These are phyloP conservation scores for Volvox africanus DNA, from an alignment of 139 green algal genomes.

Conservation along the genomic window DNA sequence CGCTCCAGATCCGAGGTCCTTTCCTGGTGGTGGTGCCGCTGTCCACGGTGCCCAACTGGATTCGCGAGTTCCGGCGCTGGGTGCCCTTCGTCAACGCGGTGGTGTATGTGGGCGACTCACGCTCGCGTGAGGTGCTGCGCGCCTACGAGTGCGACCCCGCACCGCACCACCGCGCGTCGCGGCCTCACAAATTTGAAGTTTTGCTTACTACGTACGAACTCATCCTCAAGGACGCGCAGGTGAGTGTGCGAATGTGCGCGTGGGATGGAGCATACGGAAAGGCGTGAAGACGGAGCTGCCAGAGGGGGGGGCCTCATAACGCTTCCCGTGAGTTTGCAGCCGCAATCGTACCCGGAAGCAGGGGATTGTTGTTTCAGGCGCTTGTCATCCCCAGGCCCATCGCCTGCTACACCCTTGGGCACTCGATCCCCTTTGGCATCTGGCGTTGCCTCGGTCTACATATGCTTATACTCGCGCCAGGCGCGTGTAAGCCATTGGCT, in stretches of 20 bases:
- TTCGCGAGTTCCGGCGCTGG: constrained; percentile 90
- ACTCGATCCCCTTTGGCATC: too few relatives aligned
- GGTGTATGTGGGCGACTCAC: constrained; percentile 92
- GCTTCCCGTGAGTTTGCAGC: too few relatives aligned
- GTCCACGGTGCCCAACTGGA: constrained; percentile 93
- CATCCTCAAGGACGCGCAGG: constrained; percentile 86
- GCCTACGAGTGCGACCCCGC: constrained; percentile 70
- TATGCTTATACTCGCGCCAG: too few relatives aligned
- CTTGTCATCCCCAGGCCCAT: too few relatives aligned
- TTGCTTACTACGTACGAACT: constrained; percentile 96
- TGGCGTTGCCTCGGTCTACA: too few relatives aligned
- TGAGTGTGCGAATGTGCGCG: background rate
- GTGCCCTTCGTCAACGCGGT: constrained; percentile 78
- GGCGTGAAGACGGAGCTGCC: background rate
- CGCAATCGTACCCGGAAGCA: too few relatives aligned
- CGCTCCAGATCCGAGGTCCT: constrained; percentile 76
- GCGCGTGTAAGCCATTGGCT: too few relatives aligned
- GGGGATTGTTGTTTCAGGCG: too few relatives aligned
- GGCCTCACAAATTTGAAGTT: constrained; percentile 78
- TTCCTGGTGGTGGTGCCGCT: constrained; percentile 94
- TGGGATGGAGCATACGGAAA: background rate
- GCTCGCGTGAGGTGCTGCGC: constrained; percentile 63
- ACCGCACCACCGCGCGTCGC: constrained; percentile 49
- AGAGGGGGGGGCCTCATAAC: background rate
- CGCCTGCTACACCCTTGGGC: too few relatives aligned